These are phyloP conservation scores for Isatis lusitanica DNA, from an alignment of 441 rosid species.

Conservation along the genomic window DNA sequence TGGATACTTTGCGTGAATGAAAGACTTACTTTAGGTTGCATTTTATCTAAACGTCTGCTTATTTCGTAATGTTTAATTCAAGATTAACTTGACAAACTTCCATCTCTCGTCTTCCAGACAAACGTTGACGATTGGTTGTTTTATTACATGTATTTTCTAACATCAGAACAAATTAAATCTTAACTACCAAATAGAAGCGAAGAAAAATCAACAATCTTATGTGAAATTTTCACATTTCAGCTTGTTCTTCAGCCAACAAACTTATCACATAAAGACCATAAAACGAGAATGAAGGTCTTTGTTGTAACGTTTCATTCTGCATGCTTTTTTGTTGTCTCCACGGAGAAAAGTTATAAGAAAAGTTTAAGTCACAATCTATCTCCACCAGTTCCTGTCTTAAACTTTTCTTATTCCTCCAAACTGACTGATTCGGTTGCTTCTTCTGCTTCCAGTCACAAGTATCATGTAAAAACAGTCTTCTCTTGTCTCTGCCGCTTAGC, in stretches of 20 bases:
- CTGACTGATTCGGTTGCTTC: too few relatives aligned
- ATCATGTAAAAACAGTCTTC: conserved; percentile 26
- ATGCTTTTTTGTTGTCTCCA: conserved; percentile 17
- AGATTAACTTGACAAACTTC: background rate
- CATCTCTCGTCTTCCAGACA: too few relatives aligned
- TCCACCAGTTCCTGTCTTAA: conserved; percentile 40
- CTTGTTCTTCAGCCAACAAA: background rate
- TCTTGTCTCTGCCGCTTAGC: conserved; percentile 20
- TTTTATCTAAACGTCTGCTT: background rate
- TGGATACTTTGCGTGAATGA: background rate
- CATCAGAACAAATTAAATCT: too few relatives aligned
- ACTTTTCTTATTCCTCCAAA: conserved; percentile 8
- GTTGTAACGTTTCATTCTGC: conserved; percentile 5
- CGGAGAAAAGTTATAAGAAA: too few relatives aligned
- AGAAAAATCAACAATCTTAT: too few relatives aligned
- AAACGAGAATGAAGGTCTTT: background rate
- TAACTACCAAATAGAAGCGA: too few relatives aligned
- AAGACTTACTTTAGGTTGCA: background rate
- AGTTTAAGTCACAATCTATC: too few relatives aligned
- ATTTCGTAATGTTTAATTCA: background rate
- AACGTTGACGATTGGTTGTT: too few relatives aligned
- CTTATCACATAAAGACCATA: background rate
- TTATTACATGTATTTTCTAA: too few relatives aligned
- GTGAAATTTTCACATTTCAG: background rate
- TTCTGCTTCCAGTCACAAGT: too few relatives aligned